A percentile compares a stretch with the other conserved stretches of the same genome.
phyloP scores from a whole-genome alignment of 225 moss, liverwort and hornwort genomes.

The Straminergon stramineum region DNA sequence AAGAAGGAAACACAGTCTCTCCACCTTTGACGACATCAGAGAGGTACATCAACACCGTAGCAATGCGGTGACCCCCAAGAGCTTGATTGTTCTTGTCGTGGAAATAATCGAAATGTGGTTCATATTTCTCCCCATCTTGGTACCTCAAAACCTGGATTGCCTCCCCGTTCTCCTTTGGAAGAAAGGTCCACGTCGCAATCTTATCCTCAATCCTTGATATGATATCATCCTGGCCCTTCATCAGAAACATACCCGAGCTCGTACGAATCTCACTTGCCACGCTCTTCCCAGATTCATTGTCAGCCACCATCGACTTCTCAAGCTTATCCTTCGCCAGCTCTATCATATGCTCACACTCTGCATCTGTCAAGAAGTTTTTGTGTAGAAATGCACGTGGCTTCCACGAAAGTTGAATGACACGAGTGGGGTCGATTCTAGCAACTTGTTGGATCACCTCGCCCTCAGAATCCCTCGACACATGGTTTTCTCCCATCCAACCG shows the following conservation, averaged over 20 bases:
- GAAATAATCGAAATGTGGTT: slow-evolving; percentile 95
- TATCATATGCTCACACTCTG: slow-evolving; percentile 91
- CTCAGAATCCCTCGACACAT: slow-evolving; percentile 9
- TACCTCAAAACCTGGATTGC: slow-evolving; percentile 91
- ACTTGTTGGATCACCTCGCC: slow-evolving; percentile 18
- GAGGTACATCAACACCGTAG: slow-evolving; percentile 95
- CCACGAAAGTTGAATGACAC: slow-evolving; percentile 46
- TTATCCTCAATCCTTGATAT: slow-evolving; percentile 76
- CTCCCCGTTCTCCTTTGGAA: slow-evolving; percentile 89
- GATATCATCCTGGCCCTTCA: slow-evolving; percentile 77
- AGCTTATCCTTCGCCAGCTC: slow-evolving; percentile 74
- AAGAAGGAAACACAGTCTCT: slow-evolving; percentile 81
- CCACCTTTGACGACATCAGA: slow-evolving; percentile 84
- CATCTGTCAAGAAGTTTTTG: slow-evolving; percentile 74
- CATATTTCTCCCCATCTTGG: slow-evolving; percentile 90
- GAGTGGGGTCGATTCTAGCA: slow-evolving; percentile 12
- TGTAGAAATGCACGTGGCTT: slow-evolving; percentile 70
- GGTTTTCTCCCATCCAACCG: slow-evolving; percentile 43
- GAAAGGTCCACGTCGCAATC: slow-evolving; percentile 84
- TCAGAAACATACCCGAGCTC: slow-evolving; percentile 89
- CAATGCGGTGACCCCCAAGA: slow-evolving; percentile 85
- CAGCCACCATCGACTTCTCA: slow-evolving; percentile 97
- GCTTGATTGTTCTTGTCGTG: slow-evolving; percentile 94
- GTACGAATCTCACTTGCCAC: slow-evolving; percentile 90
- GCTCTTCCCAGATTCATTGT: slow-evolving; percentile 96